Base-by-base conservation (phyloP, 2,329 filamentous ascomycete species). In the Pseudocercospora musae region DNA sequence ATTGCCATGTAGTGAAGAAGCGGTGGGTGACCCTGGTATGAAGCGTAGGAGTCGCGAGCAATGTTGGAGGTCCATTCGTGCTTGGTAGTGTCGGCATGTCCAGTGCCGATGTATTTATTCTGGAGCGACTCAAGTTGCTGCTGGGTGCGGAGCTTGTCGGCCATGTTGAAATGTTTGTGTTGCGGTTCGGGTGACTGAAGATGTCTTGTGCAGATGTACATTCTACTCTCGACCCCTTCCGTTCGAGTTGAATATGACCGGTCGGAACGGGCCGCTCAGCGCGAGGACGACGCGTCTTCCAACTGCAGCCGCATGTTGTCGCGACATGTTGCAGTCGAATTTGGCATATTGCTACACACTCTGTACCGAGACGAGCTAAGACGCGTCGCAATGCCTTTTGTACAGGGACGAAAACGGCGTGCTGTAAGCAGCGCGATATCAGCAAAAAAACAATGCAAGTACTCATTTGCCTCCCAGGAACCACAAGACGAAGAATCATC, bases 31-130 rank as follows among this genome's bases (percentile, higher is more conserved):
- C 95, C 95, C 67, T 95, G 85, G 72, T 96, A 93, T 66, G 88
- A 92, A 20, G 92, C 87, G 75, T 94, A 93, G 21, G 89, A 96
- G 81, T 99, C 95, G 76, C 95, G 92, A 75, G 92, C 86, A 74
- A 98, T 94, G 80, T 98, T 99, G 63, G 90, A 93, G 56, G 89
- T 89, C 92, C 93, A 99, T 80, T 99, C 95, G 87, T 95, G 95
- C 77, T 92, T 96, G 25, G 92, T 96, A 13, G 94, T 98, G 80
- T 99, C 95, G 48, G 94, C 91, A 78, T 97, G 93, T 23, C 95
- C 95, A 3, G 95, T 98, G 70, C 95, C 95, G 72, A 99, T 85
- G 81, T 95, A 97, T 73, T 96, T 96, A 73, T 93, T 89, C 79
- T 99, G 95, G 18, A 98, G 90, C 68, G 92, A 89, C 79, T 99